Percentiles rank a stretch among this genome's conserved stretches.
Conservation (phyloP, 495 filamentous ascomycete genomes). For the Talaromyces stipitatus region DNA sequence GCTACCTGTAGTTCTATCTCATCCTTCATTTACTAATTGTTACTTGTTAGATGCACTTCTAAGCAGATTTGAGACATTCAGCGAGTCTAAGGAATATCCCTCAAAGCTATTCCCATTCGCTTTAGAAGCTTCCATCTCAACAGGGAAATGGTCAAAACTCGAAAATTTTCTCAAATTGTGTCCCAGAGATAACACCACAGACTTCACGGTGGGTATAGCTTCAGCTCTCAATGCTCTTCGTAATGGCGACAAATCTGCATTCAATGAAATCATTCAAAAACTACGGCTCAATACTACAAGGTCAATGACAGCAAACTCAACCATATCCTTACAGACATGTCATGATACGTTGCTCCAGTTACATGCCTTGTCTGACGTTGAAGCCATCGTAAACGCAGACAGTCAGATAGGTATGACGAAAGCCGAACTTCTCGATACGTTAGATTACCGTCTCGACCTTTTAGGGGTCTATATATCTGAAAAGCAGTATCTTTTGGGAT, state of each 20-base stretch:
- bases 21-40: conserved; percentile 17
- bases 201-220: conserved; percentile 80
- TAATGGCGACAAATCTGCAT: conserved; percentile 42
- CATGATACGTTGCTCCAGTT: conserved; percentile 76
- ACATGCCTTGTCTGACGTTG: conserved; percentile 81
- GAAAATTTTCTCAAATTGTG: conserved; percentile 56
- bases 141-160: conserved; percentile 68
- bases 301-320: conserved; percentile 64
- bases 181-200: conserved; percentile 45
- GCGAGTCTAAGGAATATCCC: conserved; percentile 40
- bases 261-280: conserved; percentile 50
- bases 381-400: conserved; percentile 57
- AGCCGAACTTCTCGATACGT: conserved; percentile 43
- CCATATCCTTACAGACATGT: conserved; percentile 69
- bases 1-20: conserved; percentile 6
- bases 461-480: conserved; percentile 80
- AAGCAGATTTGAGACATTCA: conserved; percentile 74
- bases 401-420: conserved; percentile 21
- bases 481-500: conserved; percentile 89
- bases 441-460: conserved; percentile 71
- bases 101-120: conserved; percentile 67
- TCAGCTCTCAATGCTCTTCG: conserved; percentile 60
- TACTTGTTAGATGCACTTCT: conserved; percentile 60
- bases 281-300: conserved; percentile 64
- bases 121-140: conserved; percentile 87